Evolutionary conservation across 805 yeast species (phyloP).

Genomic region (Zygoascus flipseniorum): DNA sequence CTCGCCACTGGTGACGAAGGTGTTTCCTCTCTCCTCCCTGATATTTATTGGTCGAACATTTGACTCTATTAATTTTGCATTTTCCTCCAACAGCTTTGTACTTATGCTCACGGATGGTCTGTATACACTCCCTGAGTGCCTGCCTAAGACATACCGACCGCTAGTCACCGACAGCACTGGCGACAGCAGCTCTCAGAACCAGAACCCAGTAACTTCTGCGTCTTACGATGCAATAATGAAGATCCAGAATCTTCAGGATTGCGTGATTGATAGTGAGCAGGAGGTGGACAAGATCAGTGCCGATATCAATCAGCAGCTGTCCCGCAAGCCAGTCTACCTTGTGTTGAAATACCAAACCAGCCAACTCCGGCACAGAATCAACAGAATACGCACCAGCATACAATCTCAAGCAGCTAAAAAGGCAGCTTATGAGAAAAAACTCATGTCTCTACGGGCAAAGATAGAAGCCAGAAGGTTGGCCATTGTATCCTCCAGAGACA

Average conservation of each 20-base stretch:
- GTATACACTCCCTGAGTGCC: slow-evolving; percentile 7
- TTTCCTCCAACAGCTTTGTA: slow-evolving; percentile 14
- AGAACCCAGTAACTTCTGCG: neutral
- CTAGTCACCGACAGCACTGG: neutral
- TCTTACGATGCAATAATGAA: slow-evolving; percentile 24
- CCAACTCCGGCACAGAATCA: slow-evolving; percentile 5
- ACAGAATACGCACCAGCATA: neutral
- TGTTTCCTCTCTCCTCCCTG: slow-evolving; percentile 9
- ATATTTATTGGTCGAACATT: slow-evolving; percentile 14
- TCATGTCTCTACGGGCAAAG: slow-evolving; percentile 5
- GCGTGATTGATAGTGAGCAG: slow-evolving; percentile 22
- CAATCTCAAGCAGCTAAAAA: slow-evolving; percentile 2
- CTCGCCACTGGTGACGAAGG: slow-evolving; percentile 2
- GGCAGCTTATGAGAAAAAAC: slow-evolving; percentile 6
- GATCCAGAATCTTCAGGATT: slow-evolving; percentile 23
- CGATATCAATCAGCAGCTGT: slow-evolving; percentile 13
- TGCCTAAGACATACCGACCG: neutral
- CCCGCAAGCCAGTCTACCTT: slow-evolving; percentile 1
- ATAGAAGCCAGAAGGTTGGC: slow-evolving; percentile 6
- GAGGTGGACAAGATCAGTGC: slow-evolving; percentile 13
- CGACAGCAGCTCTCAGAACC: neutral
- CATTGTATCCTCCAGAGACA: slow-evolving; percentile 2
- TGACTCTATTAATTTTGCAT: slow-evolving; percentile 10
- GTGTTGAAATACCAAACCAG: neutral
- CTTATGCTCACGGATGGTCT: slow-evolving; percentile 17